Conservation (phyloP, 768 basidiomycete species). For the Sutorius australiensis region DNA sequence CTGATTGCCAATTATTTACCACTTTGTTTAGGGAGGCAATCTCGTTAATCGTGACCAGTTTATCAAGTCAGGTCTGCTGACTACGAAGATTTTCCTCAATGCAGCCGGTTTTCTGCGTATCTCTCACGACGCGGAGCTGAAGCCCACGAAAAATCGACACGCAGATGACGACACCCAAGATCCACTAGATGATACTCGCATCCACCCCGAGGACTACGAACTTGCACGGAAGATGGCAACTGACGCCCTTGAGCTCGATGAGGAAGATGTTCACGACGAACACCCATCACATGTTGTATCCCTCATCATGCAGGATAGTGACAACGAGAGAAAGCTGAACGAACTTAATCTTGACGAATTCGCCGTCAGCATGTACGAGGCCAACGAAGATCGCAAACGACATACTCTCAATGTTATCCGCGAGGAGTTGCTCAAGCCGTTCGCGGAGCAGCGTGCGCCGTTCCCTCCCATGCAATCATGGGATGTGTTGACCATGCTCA, state of each 20-base stretch:
- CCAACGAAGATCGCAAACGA: slow-evolving; percentile 81
- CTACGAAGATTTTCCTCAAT: slow-evolving; percentile 88
- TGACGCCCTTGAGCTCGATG: slow-evolving; percentile 94
- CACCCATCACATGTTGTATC: slow-evolving; percentile 89
- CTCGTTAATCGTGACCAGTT: slow-evolving; percentile 86
- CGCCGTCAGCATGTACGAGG: slow-evolving; percentile 84
- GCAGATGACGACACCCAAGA: slow-evolving; percentile 71
- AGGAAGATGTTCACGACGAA: slow-evolving; percentile 90
- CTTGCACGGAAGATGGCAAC: slow-evolving; percentile 98
- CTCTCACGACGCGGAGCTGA: slow-evolving; percentile 63
- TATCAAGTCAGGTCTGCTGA: slow-evolving; percentile 73
- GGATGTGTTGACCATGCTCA: slow-evolving; percentile 93
- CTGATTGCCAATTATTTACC: not conserved
- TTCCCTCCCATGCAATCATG: slow-evolving; percentile 65
- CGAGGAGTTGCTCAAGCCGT: slow-evolving; percentile 78
- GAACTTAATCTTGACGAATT: slow-evolving; percentile 96
- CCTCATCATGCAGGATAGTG: slow-evolving; percentile 77
- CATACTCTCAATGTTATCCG: slow-evolving; percentile 87
- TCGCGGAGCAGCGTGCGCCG: slow-evolving; percentile 63
- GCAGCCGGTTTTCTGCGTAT: slow-evolving; percentile 91
- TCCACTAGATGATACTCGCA: slow-evolving; percentile 90
- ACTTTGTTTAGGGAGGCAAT: slow-evolving; percentile 66
- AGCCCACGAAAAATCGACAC: slow-evolving; percentile 55
- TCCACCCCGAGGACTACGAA: slow-evolving; percentile 97
- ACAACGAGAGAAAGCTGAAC: slow-evolving; percentile 75